A percentile compares a stretch with the other conserved stretches of the same genome.
Conservation (phyloP, 2,329 filamentous ascomycete species). For the Samsoniella hepiali region DNA sequence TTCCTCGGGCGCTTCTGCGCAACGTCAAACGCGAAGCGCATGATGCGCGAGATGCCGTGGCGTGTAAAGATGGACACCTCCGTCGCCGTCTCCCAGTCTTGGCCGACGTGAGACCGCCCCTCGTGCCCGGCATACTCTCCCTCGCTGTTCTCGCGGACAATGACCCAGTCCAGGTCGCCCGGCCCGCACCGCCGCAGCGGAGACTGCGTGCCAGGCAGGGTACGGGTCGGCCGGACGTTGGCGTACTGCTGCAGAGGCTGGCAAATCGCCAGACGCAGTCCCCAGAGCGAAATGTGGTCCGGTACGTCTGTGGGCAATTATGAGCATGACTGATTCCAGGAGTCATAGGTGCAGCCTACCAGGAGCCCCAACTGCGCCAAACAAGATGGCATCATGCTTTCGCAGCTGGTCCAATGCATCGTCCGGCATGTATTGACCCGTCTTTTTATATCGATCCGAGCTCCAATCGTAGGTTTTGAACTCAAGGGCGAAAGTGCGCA, state of each 20-base stretch:
- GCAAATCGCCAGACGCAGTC: conserved; percentile 60
- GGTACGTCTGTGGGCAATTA: conserved; percentile 46
- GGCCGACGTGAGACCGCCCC: conserved; percentile 56
- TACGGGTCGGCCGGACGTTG: conserved; percentile 61
- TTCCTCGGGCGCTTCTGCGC: conserved; percentile 55
- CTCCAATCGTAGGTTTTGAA: conserved; percentile 66
- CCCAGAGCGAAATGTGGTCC: conserved; percentile 65
- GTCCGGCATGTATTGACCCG: conserved; percentile 52
- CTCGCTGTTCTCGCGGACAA: conserved; percentile 64
- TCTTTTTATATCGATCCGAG: conserved; percentile 62
- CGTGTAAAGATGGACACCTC: conserved; percentile 63
- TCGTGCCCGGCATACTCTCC: conserved; percentile 65
- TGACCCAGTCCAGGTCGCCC: conserved; percentile 62
- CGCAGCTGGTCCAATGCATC: conserved; percentile 37
- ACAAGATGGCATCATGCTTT: conserved; percentile 57
- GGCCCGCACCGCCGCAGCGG: conserved; percentile 50
- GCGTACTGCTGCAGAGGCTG: conserved; percentile 64
- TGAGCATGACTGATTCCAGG: background rate
- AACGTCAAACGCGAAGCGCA: conserved; percentile 62
- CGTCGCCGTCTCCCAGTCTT: conserved; percentile 58
- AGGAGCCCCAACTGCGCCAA: conserved; percentile 62
- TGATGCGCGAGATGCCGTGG: conserved; percentile 55
- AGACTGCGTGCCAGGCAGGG: conserved; percentile 58
- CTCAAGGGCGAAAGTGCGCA: conserved; percentile 57
- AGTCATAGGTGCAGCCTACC: conserved; percentile 24